Evolutionary conservation across 1,284 basidiomycete species (phyloP).

Genomic region (Ceratorhiza oryzae-sativae): DNA sequence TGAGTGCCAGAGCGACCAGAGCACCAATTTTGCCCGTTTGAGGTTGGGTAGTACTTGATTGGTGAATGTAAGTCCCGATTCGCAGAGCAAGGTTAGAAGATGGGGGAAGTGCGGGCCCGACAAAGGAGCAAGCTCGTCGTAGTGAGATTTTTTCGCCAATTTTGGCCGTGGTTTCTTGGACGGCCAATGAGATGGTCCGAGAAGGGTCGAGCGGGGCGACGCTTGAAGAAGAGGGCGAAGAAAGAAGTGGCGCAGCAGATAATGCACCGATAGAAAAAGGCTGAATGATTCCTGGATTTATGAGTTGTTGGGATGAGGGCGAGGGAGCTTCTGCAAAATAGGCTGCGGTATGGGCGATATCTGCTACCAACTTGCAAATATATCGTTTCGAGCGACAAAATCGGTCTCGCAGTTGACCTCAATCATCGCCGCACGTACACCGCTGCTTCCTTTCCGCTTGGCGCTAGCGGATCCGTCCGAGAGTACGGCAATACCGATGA

Average conservation of each 20-base stretch:
- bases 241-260: constrained; percentile 72
- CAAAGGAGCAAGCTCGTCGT: constrained; percentile 73
- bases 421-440: constrained; percentile 81
- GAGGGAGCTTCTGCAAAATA: constrained; percentile 69
- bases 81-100: constrained; percentile 61
- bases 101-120: constrained; percentile 62
- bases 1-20: constrained; percentile 69
- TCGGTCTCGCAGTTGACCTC: constrained; percentile 98
- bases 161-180: constrained; percentile 81
- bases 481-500: constrained; percentile 78
- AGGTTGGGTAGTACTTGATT: constrained; percentile 52
- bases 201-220: constrained; percentile 46
- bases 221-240: constrained; percentile 46
- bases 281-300: constrained; percentile 54
- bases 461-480: constrained; percentile 59
- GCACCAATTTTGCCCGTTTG: constrained; percentile 72
- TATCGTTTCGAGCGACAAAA: constrained; percentile 88
- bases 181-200: constrained; percentile 72
- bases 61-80: constrained; percentile 80
- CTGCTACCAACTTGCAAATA: constrained; percentile 81
- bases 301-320: constrained; percentile 14
- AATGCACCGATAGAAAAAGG: constrained; percentile 61
- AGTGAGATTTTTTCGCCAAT: constrained; percentile 91
- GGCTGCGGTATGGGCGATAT: constrained; percentile 88
- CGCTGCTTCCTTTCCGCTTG: constrained; percentile 49